Base-by-base conservation (phyloP, 2,329 filamentous ascomycete species). In the Fusarium brachygibbosum region DNA sequence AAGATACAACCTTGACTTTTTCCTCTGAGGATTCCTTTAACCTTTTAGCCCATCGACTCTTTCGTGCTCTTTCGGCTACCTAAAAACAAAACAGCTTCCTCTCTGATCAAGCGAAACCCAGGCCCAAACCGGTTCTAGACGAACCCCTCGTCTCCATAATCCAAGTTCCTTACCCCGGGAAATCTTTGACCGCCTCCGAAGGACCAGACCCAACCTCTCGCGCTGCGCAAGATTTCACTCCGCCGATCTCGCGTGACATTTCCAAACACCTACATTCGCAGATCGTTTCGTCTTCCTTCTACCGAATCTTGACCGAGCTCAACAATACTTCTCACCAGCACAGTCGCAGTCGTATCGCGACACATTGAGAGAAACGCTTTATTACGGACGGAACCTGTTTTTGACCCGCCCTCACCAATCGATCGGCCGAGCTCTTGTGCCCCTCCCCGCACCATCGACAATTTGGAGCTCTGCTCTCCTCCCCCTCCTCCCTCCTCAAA, bases 101-200 rank as follows among this genome's bases (percentile, higher is more conserved):
- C 37, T 28, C 41, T 51, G 17, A 40, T 41, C 46, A 16, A 41
- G 35, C 34, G 37, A 41, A 41, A 23, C 34, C 25, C 34, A 37
- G 25, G n/a, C 40, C 40, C 53, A 35, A 56, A 50, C 40, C n/a
- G 45, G 66, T 42, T 54, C 45, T 37, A 61, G 23, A 53, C 46
- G 50, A 68, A 68, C 67, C 67, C 71, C 67, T 68, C 66, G 53
- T 70, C 62, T 55, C 51, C 51, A 58, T 70, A 45, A 45, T 31
- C 28, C 67, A 68, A 73, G 58, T 60, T 42, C 21, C 52, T 51
- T 61, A 66, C 69, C 70, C 65, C 70, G 71, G 69, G 63, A 73
- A 68, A 72, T 73, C 71, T 71, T 73, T 72, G 69, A 74, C 72
- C 58, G 63, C 70, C 71, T 70, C 55, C 59, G 66, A 60, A 63